These are phyloP conservation scores for Xenosphaeropsis pyriputrescens DNA, from an alignment of 2,329 filamentous ascomycete species.

Conservation along the genomic window DNA sequence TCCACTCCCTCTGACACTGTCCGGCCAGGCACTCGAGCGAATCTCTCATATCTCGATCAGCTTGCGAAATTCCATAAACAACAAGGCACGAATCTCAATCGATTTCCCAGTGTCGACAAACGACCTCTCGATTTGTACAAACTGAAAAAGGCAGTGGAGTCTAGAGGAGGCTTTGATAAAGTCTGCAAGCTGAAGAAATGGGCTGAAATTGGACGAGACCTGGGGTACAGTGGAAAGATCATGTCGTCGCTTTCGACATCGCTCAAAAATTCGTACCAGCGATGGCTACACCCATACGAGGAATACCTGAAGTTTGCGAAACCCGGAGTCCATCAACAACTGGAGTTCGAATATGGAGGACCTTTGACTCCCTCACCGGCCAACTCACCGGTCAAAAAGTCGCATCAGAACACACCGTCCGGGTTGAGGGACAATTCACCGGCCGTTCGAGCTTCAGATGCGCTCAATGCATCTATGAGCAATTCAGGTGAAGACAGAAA, in stretches of 20 bases:
- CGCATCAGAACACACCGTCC: slow-evolving; percentile 41
- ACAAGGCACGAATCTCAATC: slow-evolving; percentile 83
- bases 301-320: slow-evolving; percentile 85
- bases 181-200: slow-evolving; percentile 98
- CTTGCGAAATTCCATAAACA: slow-evolving; percentile 95
- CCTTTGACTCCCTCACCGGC: slow-evolving; percentile 70
- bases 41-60: slow-evolving; percentile 90
- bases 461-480: slow-evolving; percentile 38
- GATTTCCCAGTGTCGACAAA: slow-evolving; percentile 94
- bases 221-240: slow-evolving; percentile 98
- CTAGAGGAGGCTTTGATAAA: slow-evolving; percentile 84
- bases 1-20: slow-evolving; percentile 4
- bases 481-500: slow-evolving; percentile 19
- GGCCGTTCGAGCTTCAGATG: slow-evolving; percentile 38
- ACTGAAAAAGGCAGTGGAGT: slow-evolving; percentile 91
- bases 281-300: slow-evolving; percentile 94
- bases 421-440: slow-evolving; percentile 52
- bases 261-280: slow-evolving; percentile 93
- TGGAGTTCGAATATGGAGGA: slow-evolving; percentile 86
- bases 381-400: slow-evolving; percentile 59
- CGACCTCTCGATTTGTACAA: slow-evolving; percentile 91
- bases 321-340: slow-evolving; percentile 88
- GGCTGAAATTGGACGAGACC: slow-evolving; percentile 92
- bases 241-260: slow-evolving; percentile 98
- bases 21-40: slow-evolving; percentile 68